Base-by-base conservation (phyloP, 2,329 filamentous ascomycete species). In the Fusarium solani-melongenae region DNA sequence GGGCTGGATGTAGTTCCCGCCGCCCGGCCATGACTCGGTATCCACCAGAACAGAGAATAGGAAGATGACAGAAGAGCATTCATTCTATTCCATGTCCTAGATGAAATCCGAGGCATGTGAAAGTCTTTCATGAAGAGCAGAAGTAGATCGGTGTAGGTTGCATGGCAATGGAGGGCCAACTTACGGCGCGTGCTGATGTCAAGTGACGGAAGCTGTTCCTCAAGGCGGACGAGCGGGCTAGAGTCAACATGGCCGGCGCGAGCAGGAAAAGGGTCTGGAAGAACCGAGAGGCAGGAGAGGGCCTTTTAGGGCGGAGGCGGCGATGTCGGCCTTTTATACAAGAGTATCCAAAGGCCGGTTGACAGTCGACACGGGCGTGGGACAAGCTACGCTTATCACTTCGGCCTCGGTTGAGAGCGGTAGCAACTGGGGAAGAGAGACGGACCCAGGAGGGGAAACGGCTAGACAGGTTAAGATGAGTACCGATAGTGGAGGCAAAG, bases 181-280 rank as follows among this genome's bases (percentile, higher is more conserved):
- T 76, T 38, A 78, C 76, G 27, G 75, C 67, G 65, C 76, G 76
- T 63, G 80, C 70, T 71, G 76, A 77, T 58, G 67, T 77, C 68
- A 80, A 70, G 69, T 76, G 77, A 76, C 78, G 79, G 73, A 81
- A 75, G 71, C 76, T 80, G 71, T 78, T 82, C 77, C 81, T 81
- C 64, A 82, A 71, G 71, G 75, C 76, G 65, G 76, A 71, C 58
- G 80, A 79, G 72, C 81, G 81, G 65, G 78, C 76, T 72, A 76
- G 76, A 74, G 77, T 77, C 69, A 82, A 83, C 81, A 83, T 83
- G 79, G 80, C 81, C 79, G 69, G 70, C 64, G 31, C 59, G 36
- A 58, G 56, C 55, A 59, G 41, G 39, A 68, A 68, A 51, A 49
- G 66, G 65, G 57, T 53, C 36, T 41, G 46, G 60, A 63, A 38